These are phyloP conservation scores for Phytophthora nicotianae DNA, from an alignment of 352 stramenopile species.

Conservation along the genomic window DNA sequence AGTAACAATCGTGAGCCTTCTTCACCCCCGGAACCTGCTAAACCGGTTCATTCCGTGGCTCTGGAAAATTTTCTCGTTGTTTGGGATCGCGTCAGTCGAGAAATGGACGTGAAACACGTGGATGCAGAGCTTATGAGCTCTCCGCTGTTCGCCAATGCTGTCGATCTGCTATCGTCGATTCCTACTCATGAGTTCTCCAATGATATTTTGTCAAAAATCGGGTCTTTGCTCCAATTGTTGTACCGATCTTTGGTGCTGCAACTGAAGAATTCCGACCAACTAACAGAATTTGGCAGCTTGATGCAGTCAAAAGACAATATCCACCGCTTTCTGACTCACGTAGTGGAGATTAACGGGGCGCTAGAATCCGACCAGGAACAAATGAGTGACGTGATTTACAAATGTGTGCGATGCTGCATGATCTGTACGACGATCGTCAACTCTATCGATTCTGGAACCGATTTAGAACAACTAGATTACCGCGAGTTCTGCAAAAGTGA, in stretches of 20 bases:
- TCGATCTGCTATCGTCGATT: slow-evolving; percentile 31
- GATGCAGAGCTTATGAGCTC: slow-evolving; percentile 20
- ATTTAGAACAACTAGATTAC: slow-evolving; percentile 34
- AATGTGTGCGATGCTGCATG: slow-evolving; percentile 64
- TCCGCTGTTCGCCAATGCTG: slow-evolving; percentile 28
- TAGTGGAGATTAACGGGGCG: slow-evolving; percentile 22
- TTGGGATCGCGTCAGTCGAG: slow-evolving; percentile 29
- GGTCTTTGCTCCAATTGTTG: slow-evolving; percentile 29
- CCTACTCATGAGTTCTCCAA: slow-evolving; percentile 16
- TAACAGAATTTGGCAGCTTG: slow-evolving; percentile 9
- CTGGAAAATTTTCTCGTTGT: slow-evolving; percentile 37
- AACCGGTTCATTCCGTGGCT: slow-evolving; percentile 3
- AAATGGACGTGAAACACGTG: slow-evolving; percentile 34
- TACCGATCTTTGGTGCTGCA: slow-evolving; percentile 33
- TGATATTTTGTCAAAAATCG: slow-evolving; percentile 19
- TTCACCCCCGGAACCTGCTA: slow-evolving; percentile 1
- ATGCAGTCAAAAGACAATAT: slow-evolving; percentile 28
- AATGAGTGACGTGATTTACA: slow-evolving; percentile 55
- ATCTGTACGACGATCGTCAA: slow-evolving; percentile 67
- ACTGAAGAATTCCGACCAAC: slow-evolving; percentile 26
- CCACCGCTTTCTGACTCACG: slow-evolving; percentile 29
- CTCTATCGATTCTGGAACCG: slow-evolving; percentile 22
- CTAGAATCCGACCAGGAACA: slow-evolving; percentile 13
- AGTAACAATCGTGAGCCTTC: slow-evolving; percentile 16
- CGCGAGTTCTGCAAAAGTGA: slow-evolving; percentile 53